Conservation (phyloP, 116 monocot genomes). For the Dioscorea cayenensis region DNA sequence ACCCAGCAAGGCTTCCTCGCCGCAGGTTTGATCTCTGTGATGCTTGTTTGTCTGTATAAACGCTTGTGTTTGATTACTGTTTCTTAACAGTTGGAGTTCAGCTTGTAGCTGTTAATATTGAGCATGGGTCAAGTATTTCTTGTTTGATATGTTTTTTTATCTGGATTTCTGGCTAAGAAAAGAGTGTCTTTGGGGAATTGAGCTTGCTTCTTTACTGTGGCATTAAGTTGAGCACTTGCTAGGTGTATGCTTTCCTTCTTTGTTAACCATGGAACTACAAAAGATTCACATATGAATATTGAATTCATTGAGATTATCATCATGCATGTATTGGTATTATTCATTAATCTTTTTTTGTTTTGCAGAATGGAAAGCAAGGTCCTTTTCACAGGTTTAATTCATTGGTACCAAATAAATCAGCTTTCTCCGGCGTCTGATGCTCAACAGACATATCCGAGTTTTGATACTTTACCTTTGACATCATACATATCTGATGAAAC, state of each 20-base stretch:
- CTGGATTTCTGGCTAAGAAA: too few species aligned
- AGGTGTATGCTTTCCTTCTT: too few species aligned
- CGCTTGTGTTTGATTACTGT: not conserved
- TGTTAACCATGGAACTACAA: too few species aligned
- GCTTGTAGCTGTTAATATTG: too few species aligned
- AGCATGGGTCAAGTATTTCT: too few species aligned
- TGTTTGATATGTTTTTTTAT: too few species aligned
- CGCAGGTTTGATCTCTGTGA: not conserved
- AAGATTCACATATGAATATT: too few species aligned
- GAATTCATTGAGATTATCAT: not conserved
- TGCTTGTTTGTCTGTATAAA: not conserved
- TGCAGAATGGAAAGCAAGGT: not conserved
- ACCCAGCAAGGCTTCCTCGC: not conserved
- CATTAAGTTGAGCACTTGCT: too few species aligned
- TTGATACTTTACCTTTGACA: conserved; percentile 1
- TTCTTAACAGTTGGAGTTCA: too few species aligned
- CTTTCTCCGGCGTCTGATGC: conserved; percentile 1
- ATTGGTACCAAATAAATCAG: not conserved
- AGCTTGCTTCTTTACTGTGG: too few species aligned
- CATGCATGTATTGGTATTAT: not conserved
- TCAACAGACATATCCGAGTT: not conserved
- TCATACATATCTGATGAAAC: conserved; percentile 6
- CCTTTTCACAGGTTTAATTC: conserved; percentile 4
- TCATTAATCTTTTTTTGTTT: not conserved
- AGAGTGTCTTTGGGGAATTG: too few species aligned